Evolutionary conservation across 1,284 basidiomycete species (phyloP), one percentile per base, ranked within the genome.

Genomic region (Boletellus deceptivus): DNA sequence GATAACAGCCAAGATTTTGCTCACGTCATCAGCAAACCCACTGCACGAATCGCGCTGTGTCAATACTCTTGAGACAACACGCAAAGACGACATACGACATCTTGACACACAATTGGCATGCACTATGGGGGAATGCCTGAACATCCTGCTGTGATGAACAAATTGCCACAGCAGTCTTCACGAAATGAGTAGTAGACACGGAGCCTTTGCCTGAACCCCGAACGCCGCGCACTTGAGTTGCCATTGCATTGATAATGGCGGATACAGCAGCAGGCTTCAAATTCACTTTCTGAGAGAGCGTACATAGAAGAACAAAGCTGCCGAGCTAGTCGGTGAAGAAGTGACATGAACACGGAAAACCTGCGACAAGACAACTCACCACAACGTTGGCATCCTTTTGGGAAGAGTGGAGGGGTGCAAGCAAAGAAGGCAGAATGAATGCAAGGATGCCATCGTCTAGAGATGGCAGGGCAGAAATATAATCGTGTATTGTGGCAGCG

Each of bases 401-500:
- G 3, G 68, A 64, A 39, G 69, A 61, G 34, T 82, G 77, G 44
- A 89, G 64, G 2, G 84, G 83, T 29, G 78, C 76, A 13, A 87
- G 63, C 10, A 85, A 65, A 0, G 85, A 79, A 13, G 86, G 79
- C 0, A 91, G 66, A 7, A 89, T 53, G 59, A 80, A 79, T 0
- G 83, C 83, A 17, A 85, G 68, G 0, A 77, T 75, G 9, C 79
- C 82, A 64, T 89, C 85, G 55, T 84, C 78, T n/a, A 89, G 57
- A 6, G 60, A 57, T 52, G 80, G 75, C 48, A 61, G 71, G 25
- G 78, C 73, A 31, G 82, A 79, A 41, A 97, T 74, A 59, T 90
- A 91, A 46, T 93, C 92, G 24, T 96, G 81, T 41, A 95, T 72
- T 0, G 82, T 82, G 3, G 91, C 85, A 4, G 86, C 81, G 72